Percentiles rank a stretch among this genome's conserved stretches.
phyloP scores from a whole-genome alignment of 2,329 filamentous ascomycete genomes.

The Camptophora hylomeconis region DNA sequence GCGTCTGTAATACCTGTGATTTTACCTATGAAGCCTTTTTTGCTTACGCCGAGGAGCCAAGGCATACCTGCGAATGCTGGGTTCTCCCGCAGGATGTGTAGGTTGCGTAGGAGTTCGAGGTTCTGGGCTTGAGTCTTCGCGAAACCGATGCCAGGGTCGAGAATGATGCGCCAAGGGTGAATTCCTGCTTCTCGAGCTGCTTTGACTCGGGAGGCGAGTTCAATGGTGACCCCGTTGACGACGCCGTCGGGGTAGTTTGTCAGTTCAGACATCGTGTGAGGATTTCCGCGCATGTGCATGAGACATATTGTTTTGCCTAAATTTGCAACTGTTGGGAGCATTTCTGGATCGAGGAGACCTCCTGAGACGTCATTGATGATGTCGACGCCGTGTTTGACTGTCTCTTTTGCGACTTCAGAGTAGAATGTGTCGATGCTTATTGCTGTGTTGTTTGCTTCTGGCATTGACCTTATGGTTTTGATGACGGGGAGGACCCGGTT shows the following conservation, averaged over 20 bases:
- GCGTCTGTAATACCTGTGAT: constrained; percentile 65
- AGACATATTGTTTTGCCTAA: constrained; percentile 68
- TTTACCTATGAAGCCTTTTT: constrained; percentile 77
- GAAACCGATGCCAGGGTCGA: constrained; percentile 90
- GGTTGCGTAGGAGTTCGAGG: constrained; percentile 57
- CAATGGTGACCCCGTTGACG: constrained; percentile 49
- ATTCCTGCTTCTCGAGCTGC: constrained; percentile 74
- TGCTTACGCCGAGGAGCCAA: constrained; percentile 79
- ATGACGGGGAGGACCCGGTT: constrained; percentile 70
- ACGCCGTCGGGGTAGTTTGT: constrained; percentile 58
- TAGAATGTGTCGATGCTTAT: constrained; percentile 92
- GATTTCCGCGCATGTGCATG: constrained; percentile 90
- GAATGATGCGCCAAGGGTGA: constrained; percentile 81
- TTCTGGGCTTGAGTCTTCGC: constrained; percentile 76
- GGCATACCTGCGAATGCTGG: constrained; percentile 55
- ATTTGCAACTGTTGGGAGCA: constrained; percentile 68
- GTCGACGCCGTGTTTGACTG: constrained; percentile 67
- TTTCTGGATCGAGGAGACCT: constrained; percentile 62
- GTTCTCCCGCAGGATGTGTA: constrained; percentile 48
- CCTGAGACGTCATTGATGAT: constrained; percentile 93
- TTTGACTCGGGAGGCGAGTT: constrained; percentile 56
- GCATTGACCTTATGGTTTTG: constrained; percentile 47
- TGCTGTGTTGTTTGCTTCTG: constrained; percentile 47
- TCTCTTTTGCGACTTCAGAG: constrained; percentile 64
- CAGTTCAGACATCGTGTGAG: constrained; percentile 62